Percentiles rank a stretch among this genome's conserved stretches.
These are phyloP conservation scores for Prunella vulgaris DNA, from an alignment of 257 asterid genomes.

Conservation along the genomic window DNA sequence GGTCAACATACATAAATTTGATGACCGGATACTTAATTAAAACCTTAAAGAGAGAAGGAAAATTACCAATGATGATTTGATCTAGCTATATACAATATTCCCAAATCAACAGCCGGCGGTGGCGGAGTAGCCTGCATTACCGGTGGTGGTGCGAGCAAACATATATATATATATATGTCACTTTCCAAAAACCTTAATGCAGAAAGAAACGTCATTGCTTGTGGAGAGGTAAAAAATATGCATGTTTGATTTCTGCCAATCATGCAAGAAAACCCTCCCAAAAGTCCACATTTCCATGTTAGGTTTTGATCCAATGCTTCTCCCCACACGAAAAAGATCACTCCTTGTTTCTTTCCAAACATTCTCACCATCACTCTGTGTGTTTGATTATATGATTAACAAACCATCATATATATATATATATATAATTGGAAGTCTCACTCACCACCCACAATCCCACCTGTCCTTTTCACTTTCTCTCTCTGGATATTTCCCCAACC, in stretches of 20 bases:
- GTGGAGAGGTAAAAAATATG: neutral
- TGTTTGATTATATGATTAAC: neutral
- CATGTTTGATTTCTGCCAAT: neutral
- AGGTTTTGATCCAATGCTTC: constrained; percentile 24
- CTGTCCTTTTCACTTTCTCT: neutral
- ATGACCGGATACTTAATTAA: neutral
- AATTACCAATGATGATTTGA: constrained; percentile 20
- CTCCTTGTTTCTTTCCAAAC: constrained; percentile 11
- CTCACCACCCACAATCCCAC: constrained; percentile 1
- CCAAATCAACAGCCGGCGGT: neutral
- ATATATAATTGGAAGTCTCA: neutral
- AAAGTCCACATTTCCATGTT: constrained; percentile 35
- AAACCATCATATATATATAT: constrained; percentile 15
- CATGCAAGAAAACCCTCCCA: constrained; percentile 19
- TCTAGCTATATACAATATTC: constrained; percentile 31
- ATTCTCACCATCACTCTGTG: neutral
- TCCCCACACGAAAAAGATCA: constrained; percentile 53
- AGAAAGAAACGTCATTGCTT: neutral
- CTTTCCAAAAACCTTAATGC: constrained; percentile 16
- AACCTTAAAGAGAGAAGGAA: constrained; percentile 11
- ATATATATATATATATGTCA: too few species aligned
- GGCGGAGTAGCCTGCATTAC: neutral
- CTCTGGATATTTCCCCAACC: neutral
- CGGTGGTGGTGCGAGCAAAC: constrained; percentile 3
- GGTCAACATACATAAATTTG: constrained; percentile 19